A percentile compares a stretch with the other conserved stretches of the same genome.
Evolutionary conservation across 2,329 filamentous ascomycete species (phyloP).

Genomic region (Penicillium sp.): DNA sequence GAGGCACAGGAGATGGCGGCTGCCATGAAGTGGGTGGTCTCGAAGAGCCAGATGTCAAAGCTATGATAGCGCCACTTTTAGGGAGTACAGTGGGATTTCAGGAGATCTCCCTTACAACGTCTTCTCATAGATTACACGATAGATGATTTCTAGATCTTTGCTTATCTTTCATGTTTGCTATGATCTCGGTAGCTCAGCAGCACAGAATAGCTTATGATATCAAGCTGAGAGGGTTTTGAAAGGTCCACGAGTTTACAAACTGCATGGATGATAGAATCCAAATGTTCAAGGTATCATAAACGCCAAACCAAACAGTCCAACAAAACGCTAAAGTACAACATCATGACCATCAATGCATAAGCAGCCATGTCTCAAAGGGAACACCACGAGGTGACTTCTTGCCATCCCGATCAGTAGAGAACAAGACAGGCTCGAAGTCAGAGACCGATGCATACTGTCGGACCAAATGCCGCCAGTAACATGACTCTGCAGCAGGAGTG

Average conservation of each 20-base stretch:
- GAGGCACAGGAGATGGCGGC: too few relatives aligned
- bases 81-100: too few relatives aligned
- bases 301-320: conserved; percentile 1
- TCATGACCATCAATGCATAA: conserved; percentile 20
- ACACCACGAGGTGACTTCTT: conserved; percentile 33
- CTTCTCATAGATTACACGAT: too few relatives aligned
- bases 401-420: conserved; percentile 28
- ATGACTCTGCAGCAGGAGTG: conserved; percentile 56
- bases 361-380: conserved; percentile 44
- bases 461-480: conserved; percentile 56
- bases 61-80: too few relatives aligned
- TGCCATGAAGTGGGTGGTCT: too few relatives aligned
- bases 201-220: too few relatives aligned
- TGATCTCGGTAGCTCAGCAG: too few relatives aligned
- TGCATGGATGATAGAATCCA: not conserved
- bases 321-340: not conserved
- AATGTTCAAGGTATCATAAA: not conserved
- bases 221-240: not conserved
- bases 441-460: conserved; percentile 38
- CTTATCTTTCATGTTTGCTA: too few relatives aligned
- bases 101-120: too few relatives aligned
- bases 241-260: not conserved
- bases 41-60: too few relatives aligned
- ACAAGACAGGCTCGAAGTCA: conserved; percentile 43
- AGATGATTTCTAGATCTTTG: too few relatives aligned